Conservation (phyloP, 1,139 yeast species). For the Suzukiozyma palmioleophila region DNA sequence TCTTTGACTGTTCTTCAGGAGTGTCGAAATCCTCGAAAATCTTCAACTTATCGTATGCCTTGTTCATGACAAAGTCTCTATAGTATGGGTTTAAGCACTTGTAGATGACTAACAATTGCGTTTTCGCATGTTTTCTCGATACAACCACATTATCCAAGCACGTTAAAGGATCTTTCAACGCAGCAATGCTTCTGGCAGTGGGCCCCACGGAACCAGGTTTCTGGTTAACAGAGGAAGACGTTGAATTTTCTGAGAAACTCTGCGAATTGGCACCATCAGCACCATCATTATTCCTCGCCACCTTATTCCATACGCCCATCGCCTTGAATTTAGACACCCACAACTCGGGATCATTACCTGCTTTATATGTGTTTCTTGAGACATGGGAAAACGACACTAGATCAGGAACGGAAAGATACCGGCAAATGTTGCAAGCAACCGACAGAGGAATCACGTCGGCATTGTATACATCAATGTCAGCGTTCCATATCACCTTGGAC, state of each 20-base stretch:
- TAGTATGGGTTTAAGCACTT: conserved; percentile 42
- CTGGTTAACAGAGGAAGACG: too few relatives aligned
- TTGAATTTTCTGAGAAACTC: too few relatives aligned
- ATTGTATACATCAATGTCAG: conserved; percentile 46
- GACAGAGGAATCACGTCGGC: conserved; percentile 37
- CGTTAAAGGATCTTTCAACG: conserved; percentile 27
- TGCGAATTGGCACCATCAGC: not conserved
- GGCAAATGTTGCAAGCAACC: conserved; percentile 35
- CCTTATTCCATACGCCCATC: conserved; percentile 47
- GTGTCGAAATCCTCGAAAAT: conserved; percentile 45
- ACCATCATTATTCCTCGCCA: not conserved
- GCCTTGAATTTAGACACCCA: conserved; percentile 51
- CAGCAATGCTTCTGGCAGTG: not conserved
- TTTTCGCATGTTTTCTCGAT: conserved; percentile 39
- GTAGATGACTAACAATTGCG: conserved; percentile 40
- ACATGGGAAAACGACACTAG: conserved; percentile 32
- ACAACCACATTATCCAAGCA: conserved; percentile 37
- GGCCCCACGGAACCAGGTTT: too few relatives aligned
- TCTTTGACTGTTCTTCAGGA: conserved; percentile 47
- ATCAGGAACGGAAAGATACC: conserved; percentile 33
- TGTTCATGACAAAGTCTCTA: conserved; percentile 42
- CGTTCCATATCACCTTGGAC: conserved; percentile 48
- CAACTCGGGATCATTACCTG: conserved; percentile 35
- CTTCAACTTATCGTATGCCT: conserved; percentile 42
- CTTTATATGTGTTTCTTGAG: conserved; percentile 34